These are phyloP conservation scores for Penicillium egyptiacum DNA, from an alignment of 495 filamentous ascomycete genomes.

Conservation along the genomic window DNA sequence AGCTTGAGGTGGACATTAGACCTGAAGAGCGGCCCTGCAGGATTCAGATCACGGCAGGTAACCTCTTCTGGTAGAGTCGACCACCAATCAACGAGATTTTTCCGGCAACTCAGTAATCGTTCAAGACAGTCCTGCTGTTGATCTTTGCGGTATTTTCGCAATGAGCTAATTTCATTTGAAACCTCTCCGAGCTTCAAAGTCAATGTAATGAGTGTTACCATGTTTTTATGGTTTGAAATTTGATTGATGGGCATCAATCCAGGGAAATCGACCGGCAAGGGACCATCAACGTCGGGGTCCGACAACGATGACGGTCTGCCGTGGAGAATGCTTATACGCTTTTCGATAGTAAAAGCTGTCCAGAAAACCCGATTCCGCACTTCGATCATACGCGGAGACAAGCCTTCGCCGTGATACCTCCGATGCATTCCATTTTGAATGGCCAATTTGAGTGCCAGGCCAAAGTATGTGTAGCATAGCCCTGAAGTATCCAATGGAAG, in stretches of 20 bases:
- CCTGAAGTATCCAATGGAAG: slow-evolving; percentile 52
- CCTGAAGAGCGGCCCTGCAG: slow-evolving; percentile 41
- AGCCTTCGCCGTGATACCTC: slow-evolving; percentile 46
- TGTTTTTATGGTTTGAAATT: slow-evolving; percentile 47
- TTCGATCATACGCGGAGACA: slow-evolving; percentile 45
- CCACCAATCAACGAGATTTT: slow-evolving; percentile 51
- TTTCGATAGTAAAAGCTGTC: slow-evolving; percentile 54
- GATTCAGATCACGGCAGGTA: slow-evolving; percentile 42
- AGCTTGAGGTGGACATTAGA: slow-evolving; percentile 52
- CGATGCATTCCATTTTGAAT: slow-evolving; percentile 58
- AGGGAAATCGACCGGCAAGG: slow-evolving; percentile 46
- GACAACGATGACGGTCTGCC: slow-evolving; percentile 48
- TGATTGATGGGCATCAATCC: slow-evolving; percentile 38
- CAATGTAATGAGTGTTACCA: slow-evolving; percentile 46
- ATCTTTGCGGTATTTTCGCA: slow-evolving; percentile 41
- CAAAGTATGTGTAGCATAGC: slow-evolving; percentile 53
- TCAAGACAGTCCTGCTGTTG: slow-evolving; percentile 49
- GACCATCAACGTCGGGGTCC: slow-evolving; percentile 48
- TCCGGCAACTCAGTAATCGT: slow-evolving; percentile 41
- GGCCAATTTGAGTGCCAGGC: slow-evolving; percentile 49
- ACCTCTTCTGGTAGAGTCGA: slow-evolving; percentile 47
- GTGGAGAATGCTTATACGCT: slow-evolving; percentile 48
- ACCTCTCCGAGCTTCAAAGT: slow-evolving; percentile 48
- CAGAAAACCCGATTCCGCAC: slow-evolving; percentile 52
- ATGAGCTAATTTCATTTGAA: slow-evolving; percentile 43